Evolutionary conservation across 257 asterid genomes (phyloP).

Genomic region (Knoxia roxburghii): DNA sequence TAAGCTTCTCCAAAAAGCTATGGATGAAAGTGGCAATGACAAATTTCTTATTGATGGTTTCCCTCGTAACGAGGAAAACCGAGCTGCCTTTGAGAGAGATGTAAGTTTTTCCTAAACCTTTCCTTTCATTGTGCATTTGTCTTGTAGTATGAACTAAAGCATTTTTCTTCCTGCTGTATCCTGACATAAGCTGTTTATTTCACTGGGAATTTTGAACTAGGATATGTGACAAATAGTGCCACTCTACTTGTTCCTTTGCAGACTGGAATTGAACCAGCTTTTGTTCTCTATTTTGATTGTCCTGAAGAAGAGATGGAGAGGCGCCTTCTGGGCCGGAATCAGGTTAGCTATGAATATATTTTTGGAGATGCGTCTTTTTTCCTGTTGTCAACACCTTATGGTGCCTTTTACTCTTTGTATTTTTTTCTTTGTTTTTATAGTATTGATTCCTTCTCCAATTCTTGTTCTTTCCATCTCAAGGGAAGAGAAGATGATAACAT

Average conservation of each 20-base stretch:
- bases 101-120: constrained; percentile 35
- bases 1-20: constrained; percentile 72
- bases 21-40: constrained; percentile 60
- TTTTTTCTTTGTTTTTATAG: not conserved
- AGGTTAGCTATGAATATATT: constrained; percentile 22
- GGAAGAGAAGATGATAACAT: constrained; percentile 53
- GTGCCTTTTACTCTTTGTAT: not conserved
- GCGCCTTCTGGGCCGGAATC: constrained; percentile 38
- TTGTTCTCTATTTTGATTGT: constrained; percentile 46
- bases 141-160: not conserved
- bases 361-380: not conserved
- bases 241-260: constrained; percentile 17
- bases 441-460: not conserved
- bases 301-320: constrained; percentile 45
- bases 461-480: constrained; percentile 16
- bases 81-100: constrained; percentile 75
- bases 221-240: not conserved
- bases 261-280: constrained; percentile 81
- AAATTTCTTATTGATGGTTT: constrained; percentile 95
- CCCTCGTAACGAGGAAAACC: constrained; percentile 95
- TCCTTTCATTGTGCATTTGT: not conserved
- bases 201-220: not conserved
- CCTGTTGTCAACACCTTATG: constrained; percentile 1
- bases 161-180: not conserved
- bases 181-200: not conserved